A percentile compares a stretch with the other conserved stretches of the same genome.
Evolutionary conservation across 108 stramenopile species (phyloP).

Genomic region (Pseudonitzschia multistriata): DNA sequence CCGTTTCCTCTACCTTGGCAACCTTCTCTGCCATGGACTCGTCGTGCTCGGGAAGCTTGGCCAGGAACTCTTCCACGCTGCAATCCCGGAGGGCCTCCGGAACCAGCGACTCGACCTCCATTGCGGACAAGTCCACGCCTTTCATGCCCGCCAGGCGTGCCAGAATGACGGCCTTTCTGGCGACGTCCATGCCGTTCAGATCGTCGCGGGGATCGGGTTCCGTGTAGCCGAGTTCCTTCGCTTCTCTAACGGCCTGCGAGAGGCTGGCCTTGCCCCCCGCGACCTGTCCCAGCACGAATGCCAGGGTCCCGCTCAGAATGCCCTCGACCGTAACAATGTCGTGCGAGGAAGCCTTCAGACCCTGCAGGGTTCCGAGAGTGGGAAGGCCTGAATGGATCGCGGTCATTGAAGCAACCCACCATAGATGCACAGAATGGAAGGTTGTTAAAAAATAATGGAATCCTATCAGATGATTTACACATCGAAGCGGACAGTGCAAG

Average conservation of each 20-base stretch:
- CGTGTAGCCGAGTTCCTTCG: slow-evolving; percentile 55
- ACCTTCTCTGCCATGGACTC: slow-evolving; percentile 38
- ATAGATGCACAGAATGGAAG: slow-evolving; percentile 9
- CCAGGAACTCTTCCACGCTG: slow-evolving; percentile 53
- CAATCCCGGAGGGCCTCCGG: slow-evolving; percentile 39
- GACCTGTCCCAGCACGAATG: slow-evolving; percentile 49
- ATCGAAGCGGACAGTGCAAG: too few species aligned
- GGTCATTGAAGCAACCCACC: too few species aligned
- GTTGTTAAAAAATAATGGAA: neutral
- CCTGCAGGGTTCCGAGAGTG: slow-evolving; percentile 41
- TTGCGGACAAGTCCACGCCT: slow-evolving; percentile 39
- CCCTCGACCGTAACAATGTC: slow-evolving; percentile 45
- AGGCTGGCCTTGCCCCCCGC: slow-evolving; percentile 46
- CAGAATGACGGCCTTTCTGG: slow-evolving; percentile 62
- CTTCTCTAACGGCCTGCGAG: slow-evolving; percentile 45
- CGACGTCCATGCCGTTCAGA: slow-evolving; percentile 60
- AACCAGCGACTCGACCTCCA: slow-evolving; percentile 48
- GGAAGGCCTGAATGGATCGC: slow-evolving; percentile 49
- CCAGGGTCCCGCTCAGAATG: slow-evolving; percentile 51
- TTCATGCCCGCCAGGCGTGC: slow-evolving; percentile 47
- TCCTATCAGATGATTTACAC: too few species aligned
- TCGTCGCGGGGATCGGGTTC: slow-evolving; percentile 62
- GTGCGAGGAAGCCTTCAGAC: slow-evolving; percentile 46
- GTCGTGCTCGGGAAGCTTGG: slow-evolving; percentile 36
- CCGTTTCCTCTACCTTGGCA: slow-evolving; percentile 36